Evolutionary conservation across 768 basidiomycete genomes (phyloP).

Genomic region (Tylopilus balloui): DNA sequence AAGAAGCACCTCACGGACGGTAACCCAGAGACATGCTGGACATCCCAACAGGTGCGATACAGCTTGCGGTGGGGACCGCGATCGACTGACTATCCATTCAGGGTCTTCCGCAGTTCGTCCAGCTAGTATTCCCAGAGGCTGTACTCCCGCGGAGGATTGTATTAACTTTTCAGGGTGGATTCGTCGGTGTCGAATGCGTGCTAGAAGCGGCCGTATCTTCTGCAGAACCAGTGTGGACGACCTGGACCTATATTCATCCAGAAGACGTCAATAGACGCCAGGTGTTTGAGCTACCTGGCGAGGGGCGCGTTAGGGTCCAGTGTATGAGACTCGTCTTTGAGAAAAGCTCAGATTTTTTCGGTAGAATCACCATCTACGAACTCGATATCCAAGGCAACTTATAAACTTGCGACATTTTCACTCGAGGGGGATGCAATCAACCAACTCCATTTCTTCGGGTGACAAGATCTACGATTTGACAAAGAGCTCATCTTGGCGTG

Average conservation of each 20-base stretch:
- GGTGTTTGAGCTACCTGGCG: conserved; percentile 47
- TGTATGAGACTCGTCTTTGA: conserved; percentile 68
- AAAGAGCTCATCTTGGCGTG: background rate
- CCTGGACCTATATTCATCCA: conserved; percentile 58
- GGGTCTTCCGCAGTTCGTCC: conserved; percentile 77
- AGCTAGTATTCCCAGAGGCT: conserved; percentile 49
- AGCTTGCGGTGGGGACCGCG: background rate
- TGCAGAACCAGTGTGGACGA: conserved; percentile 43
- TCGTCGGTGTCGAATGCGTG: conserved; percentile 66
- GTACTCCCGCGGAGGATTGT: conserved; percentile 54
- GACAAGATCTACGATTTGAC: conserved; percentile 14
- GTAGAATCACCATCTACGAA: conserved; percentile 73
- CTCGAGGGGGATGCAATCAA: conserved; percentile 21
- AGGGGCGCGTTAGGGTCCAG: conserved; percentile 28
- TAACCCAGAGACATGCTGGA: conserved; percentile 80
- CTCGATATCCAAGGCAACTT: conserved; percentile 35
- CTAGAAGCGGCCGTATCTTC: conserved; percentile 38
- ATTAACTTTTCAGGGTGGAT: conserved; percentile 82
- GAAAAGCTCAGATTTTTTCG: conserved; percentile 82
- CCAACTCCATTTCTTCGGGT: conserved; percentile 22
- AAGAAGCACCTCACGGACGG: conserved; percentile 69
- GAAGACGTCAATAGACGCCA: conserved; percentile 78
- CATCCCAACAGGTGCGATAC: conserved; percentile 63
- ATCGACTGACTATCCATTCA: conserved; percentile 28
- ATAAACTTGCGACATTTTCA: conserved; percentile 4